Base-by-base conservation (phyloP, 441 rosid genomes). In the Oxalis stricta region DNA sequence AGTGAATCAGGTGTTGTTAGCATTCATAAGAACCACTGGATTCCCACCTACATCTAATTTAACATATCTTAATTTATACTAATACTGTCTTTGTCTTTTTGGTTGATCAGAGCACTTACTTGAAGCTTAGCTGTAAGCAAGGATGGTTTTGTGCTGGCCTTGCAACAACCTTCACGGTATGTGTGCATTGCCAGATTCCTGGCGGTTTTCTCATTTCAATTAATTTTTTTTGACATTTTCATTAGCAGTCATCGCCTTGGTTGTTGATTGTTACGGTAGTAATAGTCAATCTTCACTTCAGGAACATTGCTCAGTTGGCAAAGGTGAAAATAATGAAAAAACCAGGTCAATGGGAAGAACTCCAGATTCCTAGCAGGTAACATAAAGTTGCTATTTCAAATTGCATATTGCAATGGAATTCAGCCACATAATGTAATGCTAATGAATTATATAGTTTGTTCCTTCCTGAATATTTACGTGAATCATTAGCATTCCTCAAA, bases 91-190 rank as follows among this genome's bases (percentile, higher is more conserved):
- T 29, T 48, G 46, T 48, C 38, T 40, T 48, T 40, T 44, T 17
- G 46, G 10, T 60, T 50, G 16, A 7, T 42, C 64, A 70, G 76
- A 53, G 72, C 33, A 62, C 68, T 11, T 70, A 70, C 13, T 14
- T 65, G 55, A 70, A 70, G 59, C 76, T 70, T 41, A 66, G 64
- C 33, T 66, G 69, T 38, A 69, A 63, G 46, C 66, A 62, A 48
- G 72, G 69, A 42, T 62, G 72, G 72, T 60, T 56, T 59, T 56
- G 33, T 5, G 49, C 69, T 59, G 56, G 69, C 56, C 66, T 62
- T 29, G 29, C 32, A 63, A 33, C 66, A 64, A 59, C 55, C 72
- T 53, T 53, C 72, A 18, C 37, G 36, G 76, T 62, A 36, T 55
- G 60, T 63, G 10, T 44, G n/a, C n/a, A n/a, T n/a, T n/a, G n/a